These are phyloP conservation scores for Ophiognomonia clavigignenti-juglandacearum DNA, from an alignment of 2,329 filamentous ascomycete genomes.

Conservation along the genomic window DNA sequence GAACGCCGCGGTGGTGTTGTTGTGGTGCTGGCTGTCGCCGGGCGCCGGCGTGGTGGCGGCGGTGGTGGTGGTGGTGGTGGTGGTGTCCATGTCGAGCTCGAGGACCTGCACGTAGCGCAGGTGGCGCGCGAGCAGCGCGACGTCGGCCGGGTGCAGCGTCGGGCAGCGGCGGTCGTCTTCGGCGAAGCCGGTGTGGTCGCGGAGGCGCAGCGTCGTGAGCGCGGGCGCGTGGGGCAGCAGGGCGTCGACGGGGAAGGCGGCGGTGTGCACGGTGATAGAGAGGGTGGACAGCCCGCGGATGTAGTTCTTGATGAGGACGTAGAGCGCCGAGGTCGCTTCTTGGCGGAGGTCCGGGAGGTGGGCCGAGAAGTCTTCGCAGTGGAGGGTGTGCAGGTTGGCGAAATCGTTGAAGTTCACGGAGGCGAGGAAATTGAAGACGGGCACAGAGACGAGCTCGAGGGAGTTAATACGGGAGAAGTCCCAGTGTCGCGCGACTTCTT, in stretches of 20 bases:
- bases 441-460: constrained; percentile 38
- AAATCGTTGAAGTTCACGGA: constrained; percentile 36
- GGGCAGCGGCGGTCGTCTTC: constrained; percentile 38
- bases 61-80: too few relatives aligned
- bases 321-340: constrained; percentile 35
- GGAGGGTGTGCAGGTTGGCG: constrained; percentile 30
- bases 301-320: constrained; percentile 32
- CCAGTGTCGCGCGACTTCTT: constrained; percentile 38
- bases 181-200: constrained; percentile 41
- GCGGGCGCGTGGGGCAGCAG: constrained; percentile 33
- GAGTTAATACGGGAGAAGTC: constrained; percentile 38
- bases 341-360: constrained; percentile 31
- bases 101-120: constrained; percentile 33
- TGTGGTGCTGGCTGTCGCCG: too few relatives aligned
- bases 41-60: too few relatives aligned
- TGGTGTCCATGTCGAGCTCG: constrained; percentile 43
- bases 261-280: constrained; percentile 36
- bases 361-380: constrained; percentile 40
- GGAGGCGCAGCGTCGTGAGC: constrained; percentile 34
- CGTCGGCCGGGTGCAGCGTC: constrained; percentile 30
- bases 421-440: constrained; percentile 37
- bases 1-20: constrained; percentile 31
- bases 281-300: constrained; percentile 33
- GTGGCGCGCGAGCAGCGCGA: constrained; percentile 27
- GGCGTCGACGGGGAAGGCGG: constrained; percentile 34